Evolutionary conservation across 768 basidiomycete genomes (phyloP), one percentile per base, ranked within the genome.

Genomic region (Mycena epipterygia): DNA sequence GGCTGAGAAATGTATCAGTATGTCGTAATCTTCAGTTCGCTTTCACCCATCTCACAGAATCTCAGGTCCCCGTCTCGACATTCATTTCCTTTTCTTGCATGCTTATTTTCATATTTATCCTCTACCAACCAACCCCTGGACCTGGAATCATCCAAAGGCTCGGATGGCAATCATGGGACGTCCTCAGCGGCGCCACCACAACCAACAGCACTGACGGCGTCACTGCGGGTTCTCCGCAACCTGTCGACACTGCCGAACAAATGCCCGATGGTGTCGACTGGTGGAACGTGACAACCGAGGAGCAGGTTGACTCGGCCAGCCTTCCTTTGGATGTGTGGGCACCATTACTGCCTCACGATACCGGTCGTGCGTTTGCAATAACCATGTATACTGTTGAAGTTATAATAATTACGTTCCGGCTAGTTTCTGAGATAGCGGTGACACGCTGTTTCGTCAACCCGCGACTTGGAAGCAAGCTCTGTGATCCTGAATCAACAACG

Each of bases 141-240:
- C 93, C 93, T 21, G 93, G 93, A 1, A 78, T 86, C 17, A 78
- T 25, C 17, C 93, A 95, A 75, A 86, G 88, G 51, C 83, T 98
- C 23, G 95, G 95, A 32, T 97, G 95, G 95, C 95, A 97, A 75
- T 87, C 92, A 9, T 97, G 94, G 94, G 95, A 94, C 49, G 76
- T 87, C 4, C 16, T 71, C 65, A 46, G 71, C 64, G 32, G 44
- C 39, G 13, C 30, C 12, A 21, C 25, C 4, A 8, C 27, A 6
- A 27, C 69, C 61, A 46, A 74, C 73, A 64, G 72, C 53, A 67
- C 73, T 64, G 55, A 74, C 66, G 33, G 39, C 55, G 49, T 61
- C 35, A 16, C 59, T 25, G 56, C 64, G 30, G 72, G 68, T 17
- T 67, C 70, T 60, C 42, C 63, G 6, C 52, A n/a, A n/a, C n/a